A percentile compares a stretch with the other conserved stretches of the same genome.
Evolutionary conservation across 2,329 filamentous ascomycete genomes (phyloP).

Genomic region (Monilinia polystroma): DNA sequence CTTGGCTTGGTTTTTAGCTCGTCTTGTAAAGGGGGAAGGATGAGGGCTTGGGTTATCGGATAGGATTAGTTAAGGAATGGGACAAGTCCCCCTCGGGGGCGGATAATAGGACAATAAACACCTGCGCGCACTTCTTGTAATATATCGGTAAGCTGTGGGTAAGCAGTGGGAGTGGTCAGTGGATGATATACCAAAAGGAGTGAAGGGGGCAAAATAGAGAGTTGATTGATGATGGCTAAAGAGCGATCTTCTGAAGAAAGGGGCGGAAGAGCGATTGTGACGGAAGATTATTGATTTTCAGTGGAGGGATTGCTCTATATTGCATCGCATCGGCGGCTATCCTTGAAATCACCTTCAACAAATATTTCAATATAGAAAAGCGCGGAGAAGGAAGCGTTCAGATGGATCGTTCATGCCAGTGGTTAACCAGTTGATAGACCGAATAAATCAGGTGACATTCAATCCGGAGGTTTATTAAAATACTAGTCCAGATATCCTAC

Average conservation of each 20-base stretch:
- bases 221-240: background rate
- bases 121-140: conserved; percentile 16
- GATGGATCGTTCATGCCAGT: background rate
- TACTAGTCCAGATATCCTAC: conserved; percentile 16
- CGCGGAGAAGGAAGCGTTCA: background rate
- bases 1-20: conserved; percentile 17
- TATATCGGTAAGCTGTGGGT: conserved; percentile 9
- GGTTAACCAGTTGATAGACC: conserved; percentile 5
- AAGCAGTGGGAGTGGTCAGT: background rate
- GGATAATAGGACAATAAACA: conserved; percentile 16
- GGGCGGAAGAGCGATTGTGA: background rate
- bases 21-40: conserved; percentile 13
- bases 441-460: background rate
- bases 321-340: conserved; percentile 3
- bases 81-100: conserved; percentile 10
- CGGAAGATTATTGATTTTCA: background rate
- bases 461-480: conserved; percentile 6
- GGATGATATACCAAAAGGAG: conserved; percentile 12
- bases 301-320: background rate
- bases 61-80: conserved; percentile 4
- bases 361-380: conserved; percentile 5
- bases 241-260: background rate
- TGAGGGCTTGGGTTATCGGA: conserved; percentile 18
- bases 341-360: conserved; percentile 18
- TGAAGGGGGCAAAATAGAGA: background rate